Percentiles rank a stretch among this genome's conserved stretches.
phyloP scores from a whole-genome alignment of 1,284 basidiomycete genomes.

The Cutaneotrichosporon dermatis region DNA sequence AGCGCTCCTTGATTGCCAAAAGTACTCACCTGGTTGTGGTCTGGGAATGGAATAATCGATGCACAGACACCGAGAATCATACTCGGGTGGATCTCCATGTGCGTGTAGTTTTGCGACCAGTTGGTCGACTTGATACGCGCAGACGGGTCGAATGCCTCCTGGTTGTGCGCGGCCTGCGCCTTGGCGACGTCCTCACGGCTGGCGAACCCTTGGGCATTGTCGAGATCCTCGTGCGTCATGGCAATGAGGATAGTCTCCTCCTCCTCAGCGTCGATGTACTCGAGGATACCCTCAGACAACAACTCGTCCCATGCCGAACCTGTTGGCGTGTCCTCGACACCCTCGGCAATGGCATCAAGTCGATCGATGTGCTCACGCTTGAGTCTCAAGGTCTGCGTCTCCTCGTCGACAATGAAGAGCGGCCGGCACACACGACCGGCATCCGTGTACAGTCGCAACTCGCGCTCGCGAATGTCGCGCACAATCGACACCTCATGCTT shows the following conservation, averaged over 20 bases:
- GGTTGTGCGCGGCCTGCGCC: constrained; percentile 55
- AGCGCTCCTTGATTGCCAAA: background rate
- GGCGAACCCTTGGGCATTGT: constrained; percentile 57
- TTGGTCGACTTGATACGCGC: constrained; percentile 77
- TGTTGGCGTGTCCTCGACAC: constrained; percentile 54
- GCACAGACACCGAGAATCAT: constrained; percentile 99
- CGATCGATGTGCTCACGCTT: constrained; percentile 76
- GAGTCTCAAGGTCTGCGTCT: constrained; percentile 65
- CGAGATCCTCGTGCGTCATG: constrained; percentile 94
- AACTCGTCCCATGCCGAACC: constrained; percentile 80
- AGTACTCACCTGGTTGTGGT: constrained; percentile 85
- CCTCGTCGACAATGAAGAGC: constrained; percentile 92
- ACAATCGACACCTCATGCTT: constrained; percentile 95
- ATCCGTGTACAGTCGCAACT: constrained; percentile 91
- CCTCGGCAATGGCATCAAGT: constrained; percentile 46
- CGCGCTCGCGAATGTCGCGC: constrained; percentile 92
- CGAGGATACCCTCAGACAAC: constrained; percentile 82
- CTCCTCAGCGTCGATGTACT: constrained; percentile 95
- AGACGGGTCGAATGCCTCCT: constrained; percentile 67
- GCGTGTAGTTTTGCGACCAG: constrained; percentile 88
- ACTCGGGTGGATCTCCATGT: constrained; percentile 98
- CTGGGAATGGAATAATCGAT: constrained; percentile 98
- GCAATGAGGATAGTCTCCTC: constrained; percentile 99
- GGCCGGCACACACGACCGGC: constrained; percentile 95
- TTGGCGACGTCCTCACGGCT: constrained; percentile 33